Evolutionary conservation across 768 basidiomycete genomes (phyloP), one percentile per base, ranked within the genome.

Genomic region (Ramaria rubella): DNA sequence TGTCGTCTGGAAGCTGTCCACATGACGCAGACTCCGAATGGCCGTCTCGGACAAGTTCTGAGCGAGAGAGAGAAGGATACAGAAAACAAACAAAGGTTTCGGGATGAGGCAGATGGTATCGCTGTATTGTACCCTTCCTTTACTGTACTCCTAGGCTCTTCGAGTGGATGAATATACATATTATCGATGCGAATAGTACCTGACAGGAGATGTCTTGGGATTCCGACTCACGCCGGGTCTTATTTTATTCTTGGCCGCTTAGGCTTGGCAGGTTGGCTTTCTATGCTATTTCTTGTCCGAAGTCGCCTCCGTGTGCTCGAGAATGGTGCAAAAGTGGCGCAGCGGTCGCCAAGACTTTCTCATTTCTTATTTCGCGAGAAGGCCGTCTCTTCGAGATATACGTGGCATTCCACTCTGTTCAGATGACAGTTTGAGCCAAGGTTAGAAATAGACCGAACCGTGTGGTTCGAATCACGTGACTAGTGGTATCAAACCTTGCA

Each of bases 1-100:
- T 89, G 23, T 80, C 83, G 58, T 73, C 63, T 62, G 79, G 52
- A 65, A 76, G 68, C 29, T 59, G 57, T 33, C 66, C 15, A 36
- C 44, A 63, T 58, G 70, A 72, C 46, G 23, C 64, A 45, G 55
- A 27, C 43, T 60, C 59, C 4, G 70, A 71, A 4, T 55, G 55
- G 55, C 55, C 43, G 21, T 56, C 55, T 15, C 43, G 55, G 21
- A 56, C 55, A 49, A 56, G 55, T 38, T 29, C 55, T 21, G 55
- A 56, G 36, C 43, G 49, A 31, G 49, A 51, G 19, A 5, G 49
- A 31, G 49, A 51, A 14, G 29, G 49, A 2, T 26, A 30, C 29
- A 48, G 46, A 26, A 48, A 12, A 48, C 46, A 26, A 27, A 15
- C 46, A 2, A 48, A 48, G 2, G 2, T 48, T 27, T 48, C 46